These are phyloP conservation scores for Platanus orientalis DNA, from an alignment of 164 flowering plant genomes.

Conservation along the genomic window DNA sequence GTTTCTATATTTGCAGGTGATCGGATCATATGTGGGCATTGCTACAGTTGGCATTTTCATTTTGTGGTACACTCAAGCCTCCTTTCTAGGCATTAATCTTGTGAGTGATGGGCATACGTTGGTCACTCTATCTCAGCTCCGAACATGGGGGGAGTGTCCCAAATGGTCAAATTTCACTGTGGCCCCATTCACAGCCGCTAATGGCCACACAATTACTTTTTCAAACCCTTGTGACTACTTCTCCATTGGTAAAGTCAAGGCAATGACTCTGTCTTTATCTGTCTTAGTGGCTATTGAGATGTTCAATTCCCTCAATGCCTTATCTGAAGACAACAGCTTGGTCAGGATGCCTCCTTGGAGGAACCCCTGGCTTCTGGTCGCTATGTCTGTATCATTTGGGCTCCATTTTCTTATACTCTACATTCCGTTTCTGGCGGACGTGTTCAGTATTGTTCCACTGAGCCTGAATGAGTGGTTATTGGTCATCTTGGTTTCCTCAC, in stretches of 20 bases:
- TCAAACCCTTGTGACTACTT: slow-evolving; percentile 86
- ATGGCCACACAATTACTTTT: slow-evolving; percentile 43
- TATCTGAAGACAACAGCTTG: slow-evolving; percentile 87
- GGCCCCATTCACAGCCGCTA: slow-evolving; percentile 50
- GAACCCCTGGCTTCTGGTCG: slow-evolving; percentile 87
- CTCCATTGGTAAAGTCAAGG: slow-evolving; percentile 75
- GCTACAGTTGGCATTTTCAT: slow-evolving; percentile 87
- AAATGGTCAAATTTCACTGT: slow-evolving; percentile 70
- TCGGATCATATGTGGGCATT: slow-evolving; percentile 84
- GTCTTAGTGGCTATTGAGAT: slow-evolving; percentile 89
- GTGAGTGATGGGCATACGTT: slow-evolving; percentile 72
- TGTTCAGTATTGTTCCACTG: slow-evolving; percentile 75
- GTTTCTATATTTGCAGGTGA: slow-evolving; percentile 51
- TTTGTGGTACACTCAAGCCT: slow-evolving; percentile 78
- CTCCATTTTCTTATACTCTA: slow-evolving; percentile 77
- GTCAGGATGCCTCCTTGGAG: slow-evolving; percentile 85
- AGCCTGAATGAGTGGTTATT: slow-evolving; percentile 66
- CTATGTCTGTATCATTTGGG: slow-evolving; percentile 78
- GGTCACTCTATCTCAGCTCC: slow-evolving; percentile 70
- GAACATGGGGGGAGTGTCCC: slow-evolving; percentile 70
- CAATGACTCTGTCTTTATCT: slow-evolving; percentile 83
- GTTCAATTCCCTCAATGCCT: slow-evolving; percentile 90
- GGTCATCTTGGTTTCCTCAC: slow-evolving; percentile 63
- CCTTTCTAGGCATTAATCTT: slow-evolving; percentile 76
- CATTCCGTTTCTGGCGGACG: slow-evolving; percentile 68